Base-by-base conservation (phyloP, 495 filamentous ascomycete species). In the Annulohypoxylon bovei region DNA sequence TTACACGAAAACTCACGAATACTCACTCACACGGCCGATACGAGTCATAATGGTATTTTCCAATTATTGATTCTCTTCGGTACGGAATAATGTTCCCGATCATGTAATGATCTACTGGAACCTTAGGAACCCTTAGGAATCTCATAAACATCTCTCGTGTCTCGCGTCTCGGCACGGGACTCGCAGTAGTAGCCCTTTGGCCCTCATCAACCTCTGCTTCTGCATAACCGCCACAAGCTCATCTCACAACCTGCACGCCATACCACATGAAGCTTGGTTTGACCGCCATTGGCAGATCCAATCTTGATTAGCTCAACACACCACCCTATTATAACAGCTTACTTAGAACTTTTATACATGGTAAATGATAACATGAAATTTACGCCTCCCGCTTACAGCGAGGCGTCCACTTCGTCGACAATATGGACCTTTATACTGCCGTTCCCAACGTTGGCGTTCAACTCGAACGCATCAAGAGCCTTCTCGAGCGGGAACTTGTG, bases 401-500 rank as follows among this genome's bases (percentile, higher is more conserved):
- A 33, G 3, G 55, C 72, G 6, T 85, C 81, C 25, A 77, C 61
- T 27, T 87, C 83, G 69, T 89, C 87, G 9, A 88, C 81, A 35
- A 90, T 83, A 56, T 88, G 82, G 0, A 90, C 81, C 75, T 89
- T 90, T 59, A 90, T 88, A 67, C 83, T 86, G 0, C 82, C 82
- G 23, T 81, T 82, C 5, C 68, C 76, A 1, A 80, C 60, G 73
- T 88, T 83, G 3, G 84, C 80, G 52, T 78, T 81, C 7, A 86
- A 42, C 25, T 88, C 77, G 68, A 90, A 75, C 0, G 88, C 88
- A 33, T 87, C 81, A 8, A 86, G 42, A 0, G 87, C 87, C 53
- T 81, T 79, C 68, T 88, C 87, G 20, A 90, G 76, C 3, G 85
- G 82, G 63, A 86, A 88, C 2, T 78, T 82, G 67, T 86, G 83